A percentile compares a stretch with the other conserved stretches of the same genome.
Evolutionary conservation across 306 rosid genomes (phyloP).

Genomic region (Dalbergia oliveri): DNA sequence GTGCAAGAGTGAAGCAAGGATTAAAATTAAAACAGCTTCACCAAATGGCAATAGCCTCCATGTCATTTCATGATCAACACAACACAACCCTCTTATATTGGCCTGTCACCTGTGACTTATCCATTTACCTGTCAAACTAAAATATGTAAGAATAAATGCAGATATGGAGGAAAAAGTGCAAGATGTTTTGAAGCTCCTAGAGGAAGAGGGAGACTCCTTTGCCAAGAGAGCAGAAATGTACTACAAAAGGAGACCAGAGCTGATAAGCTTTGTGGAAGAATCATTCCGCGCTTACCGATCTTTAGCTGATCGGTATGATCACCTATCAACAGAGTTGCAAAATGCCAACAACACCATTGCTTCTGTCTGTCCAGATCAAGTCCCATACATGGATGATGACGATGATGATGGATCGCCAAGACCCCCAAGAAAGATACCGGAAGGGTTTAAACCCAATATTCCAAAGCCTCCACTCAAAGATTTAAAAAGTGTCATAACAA

Average conservation of each 20-base stretch:
- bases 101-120: slow-evolving; percentile 6
- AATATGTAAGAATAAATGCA: slow-evolving; percentile 48
- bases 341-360: slow-evolving; percentile 92
- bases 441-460: slow-evolving; percentile 46
- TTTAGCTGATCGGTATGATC: slow-evolving; percentile 90
- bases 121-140: slow-evolving; percentile 29
- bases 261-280: slow-evolving; percentile 83
- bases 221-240: slow-evolving; percentile 95
- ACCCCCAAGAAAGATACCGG: slow-evolving; percentile 54
- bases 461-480: slow-evolving; percentile 68
- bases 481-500: slow-evolving; percentile 49
- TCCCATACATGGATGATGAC: slow-evolving; percentile 79
- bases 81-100: not conserved
- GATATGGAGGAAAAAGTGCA: slow-evolving; percentile 94
- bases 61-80: slow-evolving; percentile 19
- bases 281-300: slow-evolving; percentile 77
- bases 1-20: not conserved
- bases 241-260: slow-evolving; percentile 84
- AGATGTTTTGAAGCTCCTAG: slow-evolving; percentile 59
- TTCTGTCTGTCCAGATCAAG: slow-evolving; percentile 84
- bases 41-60: not conserved
- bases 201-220: slow-evolving; percentile 91
- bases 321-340: slow-evolving; percentile 86
- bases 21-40: not conserved
- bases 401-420: slow-evolving; percentile 55